Percentiles rank a stretch among this genome's conserved stretches.
These are phyloP conservation scores for Volutella citrinella DNA, from an alignment of 2,329 filamentous ascomycete species.

Conservation along the genomic window DNA sequence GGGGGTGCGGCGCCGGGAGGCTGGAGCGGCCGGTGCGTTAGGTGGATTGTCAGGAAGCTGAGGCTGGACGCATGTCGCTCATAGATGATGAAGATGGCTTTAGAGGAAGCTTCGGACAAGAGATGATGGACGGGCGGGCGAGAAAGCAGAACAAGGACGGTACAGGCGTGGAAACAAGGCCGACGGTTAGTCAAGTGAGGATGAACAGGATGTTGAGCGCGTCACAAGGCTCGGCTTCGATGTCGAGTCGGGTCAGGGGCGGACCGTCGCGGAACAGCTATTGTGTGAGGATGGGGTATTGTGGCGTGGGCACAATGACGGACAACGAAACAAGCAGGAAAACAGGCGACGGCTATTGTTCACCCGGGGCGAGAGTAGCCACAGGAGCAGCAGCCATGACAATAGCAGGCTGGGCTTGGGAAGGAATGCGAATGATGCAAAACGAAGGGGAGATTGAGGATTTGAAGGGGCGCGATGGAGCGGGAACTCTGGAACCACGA, in stretches of 20 bases:
- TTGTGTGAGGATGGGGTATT: too few species aligned
- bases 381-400: conserved; percentile 12
- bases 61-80: conserved; percentile 9
- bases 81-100: conserved; percentile 2
- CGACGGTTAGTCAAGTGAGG: too few species aligned
- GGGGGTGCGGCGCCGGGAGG: conserved; percentile 7
- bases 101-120: conserved; percentile 1
- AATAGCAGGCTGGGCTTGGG: conserved; percentile 18
- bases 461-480: too few species aligned
- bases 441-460: conserved; percentile 1
- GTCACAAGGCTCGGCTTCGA: too few species aligned
- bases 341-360: conserved; percentile 9
- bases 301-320: conserved; percentile 18
- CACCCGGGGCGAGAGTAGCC: too few species aligned
- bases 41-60: conserved; percentile 8
- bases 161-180: too few species aligned
- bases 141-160: too few species aligned
- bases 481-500: too few species aligned
- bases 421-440: conserved; percentile 15
- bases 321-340: conserved; percentile 17
- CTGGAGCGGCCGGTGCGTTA: conserved; percentile 9
- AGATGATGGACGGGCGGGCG: too few species aligned
- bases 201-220: too few species aligned
- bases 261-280: too few species aligned
- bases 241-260: too few species aligned